phyloP scores from a whole-genome alignment of 768 basidiomycete species.

The Russula olivacea region DNA sequence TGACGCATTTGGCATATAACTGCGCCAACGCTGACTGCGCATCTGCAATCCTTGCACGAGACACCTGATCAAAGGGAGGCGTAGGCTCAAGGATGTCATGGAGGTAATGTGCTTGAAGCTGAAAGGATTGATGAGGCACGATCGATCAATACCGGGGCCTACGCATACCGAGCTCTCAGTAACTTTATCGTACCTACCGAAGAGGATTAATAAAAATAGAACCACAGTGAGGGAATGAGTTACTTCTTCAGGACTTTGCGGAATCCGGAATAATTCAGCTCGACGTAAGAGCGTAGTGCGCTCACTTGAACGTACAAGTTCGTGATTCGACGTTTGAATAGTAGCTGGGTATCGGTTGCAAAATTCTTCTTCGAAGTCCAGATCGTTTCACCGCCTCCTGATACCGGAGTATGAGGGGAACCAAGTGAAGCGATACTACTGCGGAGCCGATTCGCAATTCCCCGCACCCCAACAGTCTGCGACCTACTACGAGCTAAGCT shows the following conservation, averaged over 20 bases:
- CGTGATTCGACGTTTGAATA: slow-evolving; percentile 88
- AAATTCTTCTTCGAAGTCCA: slow-evolving; percentile 80
- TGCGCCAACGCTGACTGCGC: slow-evolving; percentile 55
- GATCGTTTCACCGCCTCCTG: slow-evolving; percentile 41
- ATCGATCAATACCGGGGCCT: background rate
- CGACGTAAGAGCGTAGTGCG: slow-evolving; percentile 78
- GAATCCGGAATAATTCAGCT: slow-evolving; percentile 90
- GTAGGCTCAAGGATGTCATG: slow-evolving; percentile 61
- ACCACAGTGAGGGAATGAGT: slow-evolving; percentile 27
- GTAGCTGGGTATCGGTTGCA: slow-evolving; percentile 73
- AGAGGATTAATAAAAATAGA: slow-evolving; percentile 13
- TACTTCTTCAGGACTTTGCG: slow-evolving; percentile 95
- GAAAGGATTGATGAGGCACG: slow-evolving; percentile 3
- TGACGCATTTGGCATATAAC: slow-evolving; percentile 82
- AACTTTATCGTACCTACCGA: slow-evolving; percentile 87
- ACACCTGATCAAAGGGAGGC: slow-evolving; percentile 57
- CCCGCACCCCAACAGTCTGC: slow-evolving; percentile 17
- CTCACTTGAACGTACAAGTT: slow-evolving; percentile 71
- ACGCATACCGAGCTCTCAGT: slow-evolving; percentile 55
- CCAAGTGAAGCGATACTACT: slow-evolving; percentile 42
- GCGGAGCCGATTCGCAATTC: slow-evolving; percentile 40
- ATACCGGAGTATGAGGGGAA: slow-evolving; percentile 41
- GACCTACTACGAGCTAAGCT: slow-evolving; percentile 22
- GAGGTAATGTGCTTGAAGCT: slow-evolving; percentile 77
- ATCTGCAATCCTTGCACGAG: slow-evolving; percentile 57